Evolutionary conservation across 345 rosid genomes (phyloP), one percentile per base, ranked within the genome.

Genomic region (Eucalyptus regnans): DNA sequence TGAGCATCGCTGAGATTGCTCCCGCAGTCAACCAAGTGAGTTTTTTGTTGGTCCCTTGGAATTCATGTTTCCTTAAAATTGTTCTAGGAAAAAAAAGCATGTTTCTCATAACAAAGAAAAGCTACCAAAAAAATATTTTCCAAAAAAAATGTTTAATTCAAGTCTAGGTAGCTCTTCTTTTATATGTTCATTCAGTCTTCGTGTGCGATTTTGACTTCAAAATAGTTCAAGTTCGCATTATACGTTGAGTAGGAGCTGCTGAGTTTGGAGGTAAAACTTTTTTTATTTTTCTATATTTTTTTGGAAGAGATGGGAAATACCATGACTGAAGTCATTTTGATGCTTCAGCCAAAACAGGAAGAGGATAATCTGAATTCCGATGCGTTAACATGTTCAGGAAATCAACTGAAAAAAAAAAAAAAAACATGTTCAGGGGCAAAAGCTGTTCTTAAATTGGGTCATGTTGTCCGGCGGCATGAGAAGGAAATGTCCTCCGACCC

Each of bases 1-100:
- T 93, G 14, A 54, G 89, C 46, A 37, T 51, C 2, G 91, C 93
- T 41, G 90, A 50, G 51, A 92, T 93, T 18, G 88, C 90, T 50
- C 95, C 94, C 8, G 88, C 86, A 10, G 93, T 93, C 15, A 92
- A 93, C 85, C 94, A 94, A 87, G 94, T 90, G 18, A 44, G 27
- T 66, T 84, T n/a, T 44, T 64, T 64, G 76, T n/a, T 64, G 76
- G 7, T 9, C n/a, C 84, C 17, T 13, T 1, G 16, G 27, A 15
- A 9, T 8, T 52, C 37, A 12, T 29, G 10, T 9, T 58, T 29
- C 22, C 48, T 12, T 56, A 29, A 54, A 33, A 86, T 62, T 62
- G 71, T 7, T 62, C 71, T 29, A 29, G 33, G 31, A 29, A 62
- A 62, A 29, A 29, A 62, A 52, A 52, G 25, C 33, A 29, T 62